Conservation (phyloP, 2,329 filamentous ascomycete genomes). For the Fusarium sp. region DNA sequence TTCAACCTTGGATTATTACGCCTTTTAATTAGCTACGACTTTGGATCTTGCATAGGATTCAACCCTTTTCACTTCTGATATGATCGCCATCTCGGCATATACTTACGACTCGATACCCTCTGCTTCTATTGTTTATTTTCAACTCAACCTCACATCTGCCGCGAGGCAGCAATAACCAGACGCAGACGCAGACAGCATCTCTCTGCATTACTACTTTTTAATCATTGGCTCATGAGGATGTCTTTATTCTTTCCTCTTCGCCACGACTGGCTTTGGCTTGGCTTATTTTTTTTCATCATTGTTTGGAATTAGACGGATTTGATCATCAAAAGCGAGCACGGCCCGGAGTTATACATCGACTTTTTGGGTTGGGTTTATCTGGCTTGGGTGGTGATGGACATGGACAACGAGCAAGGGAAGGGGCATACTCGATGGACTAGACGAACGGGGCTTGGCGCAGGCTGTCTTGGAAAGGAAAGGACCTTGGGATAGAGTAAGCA, state of each 20-base stretch:
- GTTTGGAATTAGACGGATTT: conserved; percentile 16
- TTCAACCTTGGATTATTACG: conserved; percentile 2
- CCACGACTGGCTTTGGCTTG: conserved; percentile 3
- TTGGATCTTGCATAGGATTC: conserved; percentile 20
- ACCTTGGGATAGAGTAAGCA: neutral
- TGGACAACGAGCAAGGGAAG: neutral
- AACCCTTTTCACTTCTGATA: conserved; percentile 24
- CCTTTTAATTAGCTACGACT: conserved; percentile 32
- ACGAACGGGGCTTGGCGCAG: neutral
- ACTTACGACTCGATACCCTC: conserved; percentile 44
- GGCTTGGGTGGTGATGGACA: neutral
- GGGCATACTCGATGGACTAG: neutral
- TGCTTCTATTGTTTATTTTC: conserved; percentile 7
- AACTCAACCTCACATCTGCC: neutral
- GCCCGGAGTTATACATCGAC: conserved; percentile 36
- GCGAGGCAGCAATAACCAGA: neutral
- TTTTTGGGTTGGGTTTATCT: conserved; percentile 19
- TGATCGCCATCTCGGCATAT: conserved; percentile 27
- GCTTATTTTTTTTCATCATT: conserved; percentile 1
- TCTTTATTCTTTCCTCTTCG: neutral
- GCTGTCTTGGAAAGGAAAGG: neutral
- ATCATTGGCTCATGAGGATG: conserved; percentile 16
- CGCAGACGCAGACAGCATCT: conserved; percentile 10
- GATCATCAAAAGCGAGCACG: conserved; percentile 33
- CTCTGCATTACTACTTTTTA: conserved; percentile 19